Percentiles rank a stretch among this genome's conserved stretches.
Evolutionary conservation across 169 alveolate genomes (phyloP).

Genomic region (Eimeria maxima): DNA sequence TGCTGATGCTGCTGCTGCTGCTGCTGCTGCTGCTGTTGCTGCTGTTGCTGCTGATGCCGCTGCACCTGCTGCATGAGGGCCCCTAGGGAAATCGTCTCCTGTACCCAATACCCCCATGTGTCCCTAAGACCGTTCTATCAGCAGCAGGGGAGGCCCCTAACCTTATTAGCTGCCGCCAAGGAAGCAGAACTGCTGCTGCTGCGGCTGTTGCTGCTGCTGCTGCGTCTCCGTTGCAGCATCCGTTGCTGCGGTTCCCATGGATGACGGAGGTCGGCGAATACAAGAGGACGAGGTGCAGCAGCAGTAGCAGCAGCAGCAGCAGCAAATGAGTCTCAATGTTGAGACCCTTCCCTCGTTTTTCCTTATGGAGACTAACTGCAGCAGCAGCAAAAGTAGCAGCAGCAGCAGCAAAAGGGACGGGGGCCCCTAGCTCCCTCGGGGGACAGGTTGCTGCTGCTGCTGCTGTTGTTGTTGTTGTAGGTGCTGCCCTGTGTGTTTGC

Average conservation of each 20-base stretch:
- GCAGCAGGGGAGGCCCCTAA: neutral
- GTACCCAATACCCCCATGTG: neutral
- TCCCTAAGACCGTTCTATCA: neutral
- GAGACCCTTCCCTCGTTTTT: too few relatives aligned
- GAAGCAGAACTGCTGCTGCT: constrained; percentile 15
- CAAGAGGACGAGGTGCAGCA: neutral
- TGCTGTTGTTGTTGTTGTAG: neutral
- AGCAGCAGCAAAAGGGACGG: too few relatives aligned
- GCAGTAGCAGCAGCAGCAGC: neutral
- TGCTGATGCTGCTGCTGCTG: constrained; percentile 2
- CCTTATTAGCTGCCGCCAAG: neutral
- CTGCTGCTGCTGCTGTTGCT: neutral
- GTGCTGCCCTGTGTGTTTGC: neutral
- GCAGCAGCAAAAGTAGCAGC: too few relatives aligned
- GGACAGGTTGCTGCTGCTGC: neutral
- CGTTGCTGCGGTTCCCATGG: too few relatives aligned
- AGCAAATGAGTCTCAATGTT: too few relatives aligned
- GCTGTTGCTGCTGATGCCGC: constrained; percentile 16
- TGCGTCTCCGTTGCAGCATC: neutral
- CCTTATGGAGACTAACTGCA: too few relatives aligned
- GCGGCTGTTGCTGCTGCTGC: neutral
- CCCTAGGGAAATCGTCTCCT: neutral
- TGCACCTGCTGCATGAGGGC: too few relatives aligned
- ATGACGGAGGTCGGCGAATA: neutral
- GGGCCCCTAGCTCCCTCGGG: too few relatives aligned